Conservation (phyloP, 75 land plant genomes). For the Selaginella tamariscina region DNA sequence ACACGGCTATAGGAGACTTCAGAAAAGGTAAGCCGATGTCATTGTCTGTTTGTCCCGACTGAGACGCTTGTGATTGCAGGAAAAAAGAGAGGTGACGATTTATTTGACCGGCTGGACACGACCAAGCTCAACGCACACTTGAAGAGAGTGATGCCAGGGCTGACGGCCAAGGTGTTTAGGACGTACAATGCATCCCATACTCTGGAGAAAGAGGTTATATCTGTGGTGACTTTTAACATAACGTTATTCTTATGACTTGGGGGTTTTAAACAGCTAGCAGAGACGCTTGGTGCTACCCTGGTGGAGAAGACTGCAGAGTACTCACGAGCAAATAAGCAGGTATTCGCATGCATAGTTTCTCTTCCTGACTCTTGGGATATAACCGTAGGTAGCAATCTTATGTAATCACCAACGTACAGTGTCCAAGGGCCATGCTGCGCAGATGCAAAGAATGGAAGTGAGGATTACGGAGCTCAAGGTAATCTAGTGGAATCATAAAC, state of each 20-base stretch:
- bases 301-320: conserved; percentile 59
- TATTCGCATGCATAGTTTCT: conserved; percentile 5
- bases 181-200: conserved; percentile 98
- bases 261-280: conserved; percentile 36
- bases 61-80: conserved; percentile 29
- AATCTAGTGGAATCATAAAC: background rate
- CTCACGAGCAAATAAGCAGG: conserved; percentile 89
- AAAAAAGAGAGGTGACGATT: conserved; percentile 51
- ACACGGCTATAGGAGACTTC: conserved; percentile 61
- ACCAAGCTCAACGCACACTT: conserved; percentile 83
- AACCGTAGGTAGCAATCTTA: conserved; percentile 78
- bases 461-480: conserved; percentile 71
- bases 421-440: conserved; percentile 73
- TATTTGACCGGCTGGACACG: conserved; percentile 88
- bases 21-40: conserved; percentile 34
- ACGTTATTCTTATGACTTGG: background rate
- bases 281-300: conserved; percentile 41
- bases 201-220: conserved; percentile 75
- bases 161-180: conserved; percentile 97
- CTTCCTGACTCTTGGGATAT: background rate
- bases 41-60: background rate
- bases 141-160: conserved; percentile 85
- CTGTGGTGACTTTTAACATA: conserved; percentile 1
- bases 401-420: conserved; percentile 97
- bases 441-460: conserved; percentile 63